Conservation (phyloP, 2,329 filamentous ascomycete genomes). For the Endoconidiophora polonica region DNA sequence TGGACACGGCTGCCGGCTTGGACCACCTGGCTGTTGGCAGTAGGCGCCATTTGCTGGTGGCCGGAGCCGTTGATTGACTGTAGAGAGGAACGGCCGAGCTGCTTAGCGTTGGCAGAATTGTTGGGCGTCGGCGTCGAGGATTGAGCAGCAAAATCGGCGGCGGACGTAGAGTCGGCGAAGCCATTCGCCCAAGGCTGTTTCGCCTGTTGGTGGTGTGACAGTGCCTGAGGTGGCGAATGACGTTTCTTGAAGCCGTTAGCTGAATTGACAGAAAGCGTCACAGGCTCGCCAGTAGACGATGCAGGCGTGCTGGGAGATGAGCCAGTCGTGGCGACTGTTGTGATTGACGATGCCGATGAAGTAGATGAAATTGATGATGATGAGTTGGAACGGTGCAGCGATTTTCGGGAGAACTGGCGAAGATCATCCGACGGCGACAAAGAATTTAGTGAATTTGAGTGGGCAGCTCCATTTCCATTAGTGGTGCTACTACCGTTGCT, state of each 20-base stretch:
- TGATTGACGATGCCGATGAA: slow-evolving; percentile 40
- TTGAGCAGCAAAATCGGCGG: background rate
- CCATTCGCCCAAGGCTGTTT: slow-evolving; percentile 7
- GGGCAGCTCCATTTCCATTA: background rate
- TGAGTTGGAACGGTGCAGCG: slow-evolving; percentile 72
- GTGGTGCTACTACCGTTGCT: slow-evolving; percentile 20
- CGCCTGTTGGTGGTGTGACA: background rate
- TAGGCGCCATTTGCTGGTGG: slow-evolving; percentile 8
- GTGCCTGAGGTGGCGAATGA: background rate
- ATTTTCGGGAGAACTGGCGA: slow-evolving; percentile 80
- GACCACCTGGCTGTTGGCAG: slow-evolving; percentile 15
- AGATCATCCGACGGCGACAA: slow-evolving; percentile 53
- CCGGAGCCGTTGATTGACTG: background rate
- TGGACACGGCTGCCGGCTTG: slow-evolving; percentile 24
- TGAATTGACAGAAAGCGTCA: slow-evolving; percentile 8
- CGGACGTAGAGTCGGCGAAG: background rate
- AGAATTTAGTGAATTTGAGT: slow-evolving; percentile 5
- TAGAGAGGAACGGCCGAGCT: background rate
- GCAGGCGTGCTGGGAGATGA: slow-evolving; percentile 44
- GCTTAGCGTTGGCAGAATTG: slow-evolving; percentile 1
- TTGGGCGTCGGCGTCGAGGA: background rate
- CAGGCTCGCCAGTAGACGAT: slow-evolving; percentile 24
- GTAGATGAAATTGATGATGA: slow-evolving; percentile 68
- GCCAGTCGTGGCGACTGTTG: slow-evolving; percentile 46
- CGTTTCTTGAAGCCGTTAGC: slow-evolving; percentile 9